A percentile compares a stretch with the other conserved stretches of the same genome.
phyloP scores from a whole-genome alignment of 345 rosid genomes.

The rapeseed (Brassica napus) region DNA sequence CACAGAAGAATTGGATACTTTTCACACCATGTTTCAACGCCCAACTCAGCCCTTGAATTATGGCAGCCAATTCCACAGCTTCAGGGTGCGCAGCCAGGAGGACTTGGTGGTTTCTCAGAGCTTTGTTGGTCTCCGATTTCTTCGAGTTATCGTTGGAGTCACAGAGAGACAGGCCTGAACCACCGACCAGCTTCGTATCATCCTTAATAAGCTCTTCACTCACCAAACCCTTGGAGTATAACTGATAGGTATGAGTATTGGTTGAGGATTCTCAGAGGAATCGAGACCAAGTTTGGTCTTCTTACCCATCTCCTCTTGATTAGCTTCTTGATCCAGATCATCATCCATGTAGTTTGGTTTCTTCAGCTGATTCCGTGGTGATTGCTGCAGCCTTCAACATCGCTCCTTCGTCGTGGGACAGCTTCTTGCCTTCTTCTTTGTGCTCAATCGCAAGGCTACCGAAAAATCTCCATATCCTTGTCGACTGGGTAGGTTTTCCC shows the following conservation, averaged over 20 bases:
- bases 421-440: no score
- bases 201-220: background rate
- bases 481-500: no score
- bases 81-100: background rate
- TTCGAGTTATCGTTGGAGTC: background rate
- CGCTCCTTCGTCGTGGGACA: no score
- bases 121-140: background rate
- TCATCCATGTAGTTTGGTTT: no score
- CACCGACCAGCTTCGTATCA: background rate
- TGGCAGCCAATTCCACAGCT: background rate
- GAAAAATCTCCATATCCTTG: no score
- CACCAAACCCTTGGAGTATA: background rate
- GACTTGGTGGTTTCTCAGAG: background rate
- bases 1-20: background rate
- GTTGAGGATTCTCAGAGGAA: background rate
- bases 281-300: no score
- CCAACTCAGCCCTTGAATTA: background rate
- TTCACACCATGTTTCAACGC: background rate
- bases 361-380: no score
- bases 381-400: no score
- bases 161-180: background rate
- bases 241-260: background rate
- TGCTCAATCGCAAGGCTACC: no score
- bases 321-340: no score
- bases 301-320: conserved; percentile 2